Evolutionary conservation across 2,329 filamentous ascomycete species (phyloP), one percentile per base, ranked within the genome.

Genomic region (Verticillium longisporum): DNA sequence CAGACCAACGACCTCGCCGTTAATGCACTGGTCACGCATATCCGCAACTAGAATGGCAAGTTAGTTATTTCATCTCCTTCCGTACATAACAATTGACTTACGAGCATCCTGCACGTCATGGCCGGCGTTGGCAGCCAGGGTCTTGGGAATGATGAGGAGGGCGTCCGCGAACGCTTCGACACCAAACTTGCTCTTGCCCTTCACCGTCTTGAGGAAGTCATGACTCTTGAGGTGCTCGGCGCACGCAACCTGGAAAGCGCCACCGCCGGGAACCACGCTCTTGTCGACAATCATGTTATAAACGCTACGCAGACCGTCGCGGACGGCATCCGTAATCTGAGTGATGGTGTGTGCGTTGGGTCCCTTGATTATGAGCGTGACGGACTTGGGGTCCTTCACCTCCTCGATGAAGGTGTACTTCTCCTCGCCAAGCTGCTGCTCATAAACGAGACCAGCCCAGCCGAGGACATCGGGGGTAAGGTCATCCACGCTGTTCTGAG

Each of bases 251-350:
- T 99, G 95, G 86, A 97, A 99, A 57, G 95, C 91, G 69, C 95
- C 95, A 61, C 88, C 95, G 62, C 95, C 95, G 1, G 95, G 95
- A 32, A 99, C 92, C 21, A 99, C 95, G 68, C 90, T 94, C 77
- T 89, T 87, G 75, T 99, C 95, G n/a, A 98, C 94, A 74, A 99
- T 98, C 83, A 96, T 97, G 82, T 99, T 99, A 85, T 97, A 98
- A 57, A 98, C 95, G 73, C 92, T 96, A 72, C 95, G 87, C 67
- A 99, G 83, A 64, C 95, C 95, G 73, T 99, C 95, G 60, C 95
- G 87, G 55, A 98, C 95, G 2, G 95, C 95, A 73, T 99, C 95
- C 66, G 92, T 96, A 71, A 99, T 92, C 77, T 99, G 95, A 14
- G 90, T 88, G 70, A 99, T 99, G 64, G 94, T 98, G 80, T 99